Evolutionary conservation across 495 filamentous ascomycete genomes (phyloP).

Genomic region (Neurospora sp.): DNA sequence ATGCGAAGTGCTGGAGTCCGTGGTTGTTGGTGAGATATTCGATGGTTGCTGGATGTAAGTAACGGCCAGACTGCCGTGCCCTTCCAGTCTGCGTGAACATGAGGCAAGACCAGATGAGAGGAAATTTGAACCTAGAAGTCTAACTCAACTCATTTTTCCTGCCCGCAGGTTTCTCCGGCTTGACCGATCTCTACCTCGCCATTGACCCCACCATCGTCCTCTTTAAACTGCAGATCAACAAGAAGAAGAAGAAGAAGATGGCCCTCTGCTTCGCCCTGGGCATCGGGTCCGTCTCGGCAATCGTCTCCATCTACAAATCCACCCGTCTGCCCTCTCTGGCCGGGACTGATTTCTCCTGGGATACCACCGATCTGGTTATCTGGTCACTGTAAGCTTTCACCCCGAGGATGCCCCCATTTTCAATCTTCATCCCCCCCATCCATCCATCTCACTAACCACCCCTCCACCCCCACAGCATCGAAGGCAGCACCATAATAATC

Average conservation of each 20-base stretch:
- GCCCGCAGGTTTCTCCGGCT: slow-evolving; percentile 29
- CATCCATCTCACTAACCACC: neutral
- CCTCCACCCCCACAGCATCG: slow-evolving; percentile 20
- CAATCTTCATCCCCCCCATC: neutral
- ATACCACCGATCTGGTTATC: slow-evolving; percentile 29
- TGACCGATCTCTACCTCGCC: slow-evolving; percentile 40
- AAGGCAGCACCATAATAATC: slow-evolving; percentile 38
- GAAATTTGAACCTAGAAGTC: too few relatives aligned
- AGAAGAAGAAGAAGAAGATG: slow-evolving; percentile 35
- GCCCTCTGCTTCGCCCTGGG: slow-evolving; percentile 33
- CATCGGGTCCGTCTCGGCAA: slow-evolving; percentile 26
- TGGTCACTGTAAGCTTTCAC: slow-evolving; percentile 32
- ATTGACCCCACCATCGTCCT: slow-evolving; percentile 36
- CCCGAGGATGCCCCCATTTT: neutral
- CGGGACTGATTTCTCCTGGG: slow-evolving; percentile 23
- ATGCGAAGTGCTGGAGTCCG: slow-evolving; percentile 20
- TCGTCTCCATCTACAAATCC: slow-evolving; percentile 32
- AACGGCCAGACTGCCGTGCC: too few relatives aligned
- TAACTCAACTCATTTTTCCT: neutral
- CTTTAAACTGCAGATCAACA: slow-evolving; percentile 31
- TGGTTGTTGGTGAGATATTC: slow-evolving; percentile 31
- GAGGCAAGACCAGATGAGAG: neutral
- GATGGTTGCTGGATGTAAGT: slow-evolving; percentile 31
- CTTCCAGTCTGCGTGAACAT: neutral
- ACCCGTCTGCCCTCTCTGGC: slow-evolving; percentile 29